A percentile compares a stretch with the other conserved stretches of the same genome.
Conservation (phyloP, 179 eudicot genomes). For the Vitellaria paradoxa region DNA sequence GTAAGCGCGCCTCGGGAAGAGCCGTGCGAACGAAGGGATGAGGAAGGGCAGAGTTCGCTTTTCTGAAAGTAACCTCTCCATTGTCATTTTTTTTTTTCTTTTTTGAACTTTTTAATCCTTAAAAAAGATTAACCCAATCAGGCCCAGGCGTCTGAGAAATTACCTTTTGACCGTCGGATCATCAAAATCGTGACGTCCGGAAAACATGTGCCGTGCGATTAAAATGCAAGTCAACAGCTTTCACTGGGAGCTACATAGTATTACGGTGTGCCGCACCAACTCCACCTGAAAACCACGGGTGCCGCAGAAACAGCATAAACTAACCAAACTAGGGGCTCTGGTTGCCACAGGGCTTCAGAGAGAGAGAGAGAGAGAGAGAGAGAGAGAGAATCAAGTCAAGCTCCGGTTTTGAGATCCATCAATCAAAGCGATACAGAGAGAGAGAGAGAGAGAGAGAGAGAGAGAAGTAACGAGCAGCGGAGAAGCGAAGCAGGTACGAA, state of each 20-base stretch:
- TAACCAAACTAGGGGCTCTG: background rate
- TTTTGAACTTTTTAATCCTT: background rate
- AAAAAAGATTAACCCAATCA: background rate
- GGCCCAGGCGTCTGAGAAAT: background rate
- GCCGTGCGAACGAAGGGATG: background rate
- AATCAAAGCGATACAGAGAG: background rate
- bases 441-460: background rate
- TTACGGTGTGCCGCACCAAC: background rate
- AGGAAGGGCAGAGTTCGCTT: background rate
- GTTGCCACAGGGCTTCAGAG: background rate
- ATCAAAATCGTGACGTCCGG: background rate
- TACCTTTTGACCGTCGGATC: background rate
- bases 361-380: too few species aligned
- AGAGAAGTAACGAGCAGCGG: background rate
- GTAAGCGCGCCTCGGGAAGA: background rate
- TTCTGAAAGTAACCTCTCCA: slow-evolving; percentile 4
- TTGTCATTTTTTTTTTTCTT: too few species aligned
- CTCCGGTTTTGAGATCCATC: background rate
- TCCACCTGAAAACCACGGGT: background rate
- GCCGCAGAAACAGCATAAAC: background rate
- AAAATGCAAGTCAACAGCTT: background rate
- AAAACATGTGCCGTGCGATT: background rate
- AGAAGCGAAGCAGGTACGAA: background rate
- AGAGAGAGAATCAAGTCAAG: background rate
- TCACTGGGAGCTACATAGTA: background rate